Evolutionary conservation across 2,329 filamentous ascomycete species (phyloP), one percentile per base, ranked within the genome.

Genomic region (Ophiostoma piceae): DNA sequence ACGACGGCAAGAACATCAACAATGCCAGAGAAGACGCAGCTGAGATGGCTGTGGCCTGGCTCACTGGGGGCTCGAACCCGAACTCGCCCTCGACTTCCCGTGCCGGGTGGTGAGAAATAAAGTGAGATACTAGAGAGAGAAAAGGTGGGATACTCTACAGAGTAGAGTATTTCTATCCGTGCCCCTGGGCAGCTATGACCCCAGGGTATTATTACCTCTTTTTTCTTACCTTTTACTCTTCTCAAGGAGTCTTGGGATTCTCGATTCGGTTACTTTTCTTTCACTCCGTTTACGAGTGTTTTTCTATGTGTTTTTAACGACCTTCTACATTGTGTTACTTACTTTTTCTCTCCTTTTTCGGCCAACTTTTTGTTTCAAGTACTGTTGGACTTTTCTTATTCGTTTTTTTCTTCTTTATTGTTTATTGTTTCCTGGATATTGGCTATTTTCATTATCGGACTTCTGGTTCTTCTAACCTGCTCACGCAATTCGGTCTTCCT

Each of bases 21-120:
- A 96, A 96, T 76, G 92, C 92, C 71, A 90, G 88, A 80, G 93
- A 97, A 79, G 93, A 97, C 78, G 93, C 92, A n/a, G 92, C 93
- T 73, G 92, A 97, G 80, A 85, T 90, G 72, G 92, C 92, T 35
- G 79, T 91, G 72, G 85, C 83, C 76, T 85, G 84, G 79, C 79
- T 91, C 69, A 80, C 74, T 22, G 69, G 64, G 74, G 78, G 77
- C 67, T 80, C 78, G 70, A 79, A 75, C 67, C 77, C 80, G n/a
- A 80, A 75, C 65, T 83, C 81, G 26, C 80, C 81, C 8, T 76
- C 79, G 29, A 79, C 80, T 66, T 79, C 76, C 71, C 78, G 79
- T 70, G 75, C 73, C 67, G 75, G 76, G 43, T 81, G 79, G 79
- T 80, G 75, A 72, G 35, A 54, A 54, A 35, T 35, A 35, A 35